A percentile compares a stretch with the other conserved stretches of the same genome.
phyloP scores from a whole-genome alignment of 345 rosid genomes.

The Eucalyptus tenuipes region DNA sequence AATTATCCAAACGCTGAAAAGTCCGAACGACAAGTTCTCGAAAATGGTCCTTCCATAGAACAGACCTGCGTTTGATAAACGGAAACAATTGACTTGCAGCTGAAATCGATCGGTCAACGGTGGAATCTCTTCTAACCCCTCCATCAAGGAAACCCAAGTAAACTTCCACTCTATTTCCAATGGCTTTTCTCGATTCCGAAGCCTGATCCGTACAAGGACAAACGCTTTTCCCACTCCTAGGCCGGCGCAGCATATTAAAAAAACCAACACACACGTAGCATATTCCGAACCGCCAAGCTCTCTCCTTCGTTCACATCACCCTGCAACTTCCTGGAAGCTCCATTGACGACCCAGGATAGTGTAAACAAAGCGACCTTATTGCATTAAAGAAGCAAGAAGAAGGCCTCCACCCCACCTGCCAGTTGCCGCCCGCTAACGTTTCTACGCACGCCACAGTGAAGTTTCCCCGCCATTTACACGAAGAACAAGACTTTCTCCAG shows the following conservation, averaged over 20 bases:
- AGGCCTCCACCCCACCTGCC: neutral
- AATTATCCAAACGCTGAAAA: neutral
- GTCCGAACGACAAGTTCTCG: neutral
- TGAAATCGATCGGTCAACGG: neutral
- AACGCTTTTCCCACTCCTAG: neutral
- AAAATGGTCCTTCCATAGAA: neutral
- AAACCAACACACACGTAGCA: neutral
- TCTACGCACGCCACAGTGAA: neutral
- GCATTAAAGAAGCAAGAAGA: neutral
- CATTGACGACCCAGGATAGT: neutral
- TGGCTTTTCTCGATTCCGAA: neutral
- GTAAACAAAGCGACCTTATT: neutral
- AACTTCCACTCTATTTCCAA: neutral
- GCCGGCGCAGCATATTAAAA: neutral
- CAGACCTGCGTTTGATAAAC: neutral
- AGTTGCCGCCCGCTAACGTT: neutral
- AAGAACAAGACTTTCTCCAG: neutral
- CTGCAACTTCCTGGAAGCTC: neutral
- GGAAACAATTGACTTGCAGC: neutral
- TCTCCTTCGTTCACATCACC: neutral
- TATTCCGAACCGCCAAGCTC: neutral
- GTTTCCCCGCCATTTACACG: neutral
- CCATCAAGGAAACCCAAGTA: neutral
- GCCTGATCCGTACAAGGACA: neutral
- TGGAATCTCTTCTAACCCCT: neutral